These are phyloP conservation scores for Coprinopsis marcescibilis DNA, from an alignment of 768 basidiomycete species.

Conservation along the genomic window DNA sequence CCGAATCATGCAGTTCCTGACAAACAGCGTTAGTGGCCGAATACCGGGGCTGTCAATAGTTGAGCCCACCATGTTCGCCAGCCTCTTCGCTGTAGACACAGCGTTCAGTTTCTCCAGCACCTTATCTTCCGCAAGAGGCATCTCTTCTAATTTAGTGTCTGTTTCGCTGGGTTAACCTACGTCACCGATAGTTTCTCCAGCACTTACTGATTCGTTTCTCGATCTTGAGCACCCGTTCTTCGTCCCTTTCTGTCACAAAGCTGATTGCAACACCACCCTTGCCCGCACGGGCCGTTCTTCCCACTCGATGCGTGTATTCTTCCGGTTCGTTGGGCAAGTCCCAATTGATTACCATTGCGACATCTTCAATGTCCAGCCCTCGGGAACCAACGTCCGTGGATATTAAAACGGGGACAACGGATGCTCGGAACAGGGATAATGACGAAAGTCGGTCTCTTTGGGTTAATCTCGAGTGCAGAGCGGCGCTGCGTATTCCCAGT, in stretches of 20 bases:
- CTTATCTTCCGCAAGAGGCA: conserved; percentile 69
- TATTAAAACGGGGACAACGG: conserved; percentile 83
- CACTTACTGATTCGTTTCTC: conserved; percentile 80
- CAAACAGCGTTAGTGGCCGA: conserved; percentile 1
- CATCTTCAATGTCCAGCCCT: conserved; percentile 94
- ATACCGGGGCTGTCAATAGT: background rate
- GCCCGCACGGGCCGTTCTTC: conserved; percentile 87
- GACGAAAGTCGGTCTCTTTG: conserved; percentile 86
- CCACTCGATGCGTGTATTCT: conserved; percentile 95
- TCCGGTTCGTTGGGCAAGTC: conserved; percentile 87
- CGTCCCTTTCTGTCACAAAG: conserved; percentile 92
- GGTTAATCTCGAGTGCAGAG: conserved; percentile 89
- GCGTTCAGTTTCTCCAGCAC: conserved; percentile 82
- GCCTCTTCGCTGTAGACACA: conserved; percentile 88
- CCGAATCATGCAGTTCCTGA: conserved; percentile 80
- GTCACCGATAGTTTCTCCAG: background rate
- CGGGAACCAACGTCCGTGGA: conserved; percentile 95
- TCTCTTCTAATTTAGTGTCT: conserved; percentile 74
- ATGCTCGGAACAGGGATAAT: conserved; percentile 80
- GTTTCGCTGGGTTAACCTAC: background rate
- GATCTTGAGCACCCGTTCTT: conserved; percentile 73
- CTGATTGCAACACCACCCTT: conserved; percentile 86
- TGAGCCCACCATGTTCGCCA: conserved; percentile 83
- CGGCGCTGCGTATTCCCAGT: conserved; percentile 76
- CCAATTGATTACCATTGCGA: conserved; percentile 96